phyloP scores from a whole-genome alignment of 1,284 basidiomycete species.

The Takashimella koratensis region DNA sequence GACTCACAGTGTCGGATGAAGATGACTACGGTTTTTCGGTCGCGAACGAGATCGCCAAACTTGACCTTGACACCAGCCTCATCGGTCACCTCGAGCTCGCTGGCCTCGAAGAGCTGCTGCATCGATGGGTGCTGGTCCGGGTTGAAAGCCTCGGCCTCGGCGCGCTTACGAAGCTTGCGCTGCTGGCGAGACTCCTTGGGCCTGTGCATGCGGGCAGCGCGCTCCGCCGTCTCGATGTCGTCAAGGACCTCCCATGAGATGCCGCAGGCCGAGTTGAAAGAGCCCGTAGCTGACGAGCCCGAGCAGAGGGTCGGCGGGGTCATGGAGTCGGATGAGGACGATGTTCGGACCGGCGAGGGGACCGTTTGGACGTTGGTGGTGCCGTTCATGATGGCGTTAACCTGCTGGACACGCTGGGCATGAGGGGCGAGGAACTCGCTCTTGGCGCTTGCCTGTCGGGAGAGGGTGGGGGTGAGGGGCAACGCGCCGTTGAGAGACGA shows the following conservation, averaged over 20 bases:
- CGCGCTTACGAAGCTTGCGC: conserved; percentile 22
- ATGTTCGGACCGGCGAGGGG: not conserved
- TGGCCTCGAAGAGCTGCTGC: conserved; percentile 57
- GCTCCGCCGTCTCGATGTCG: conserved; percentile 14
- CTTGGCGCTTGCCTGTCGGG: not conserved
- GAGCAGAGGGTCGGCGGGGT: conserved; percentile 1
- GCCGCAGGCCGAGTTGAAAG: conserved; percentile 12
- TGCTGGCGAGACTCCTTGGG: conserved; percentile 22
- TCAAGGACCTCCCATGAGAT: conserved; percentile 20
- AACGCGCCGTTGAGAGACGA: not conserved
- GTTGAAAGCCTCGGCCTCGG: conserved; percentile 32
- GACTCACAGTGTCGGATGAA: conserved; percentile 51
- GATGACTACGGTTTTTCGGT: conserved; percentile 58
- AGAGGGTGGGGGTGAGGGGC: not conserved
- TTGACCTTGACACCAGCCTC: conserved; percentile 62
- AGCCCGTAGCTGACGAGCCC: not conserved
- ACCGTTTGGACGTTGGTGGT: not conserved
- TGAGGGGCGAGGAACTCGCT: not conserved
- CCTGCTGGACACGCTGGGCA: not conserved
- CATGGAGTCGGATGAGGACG: not conserved
- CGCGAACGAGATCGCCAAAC: conserved; percentile 68
- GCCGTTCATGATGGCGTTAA: not conserved
- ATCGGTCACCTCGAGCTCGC: conserved; percentile 60
- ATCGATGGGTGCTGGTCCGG: conserved; percentile 24
- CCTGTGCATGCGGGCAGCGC: not conserved